phyloP scores from a whole-genome alignment of 345 rosid genomes.

The Populus nigra region DNA sequence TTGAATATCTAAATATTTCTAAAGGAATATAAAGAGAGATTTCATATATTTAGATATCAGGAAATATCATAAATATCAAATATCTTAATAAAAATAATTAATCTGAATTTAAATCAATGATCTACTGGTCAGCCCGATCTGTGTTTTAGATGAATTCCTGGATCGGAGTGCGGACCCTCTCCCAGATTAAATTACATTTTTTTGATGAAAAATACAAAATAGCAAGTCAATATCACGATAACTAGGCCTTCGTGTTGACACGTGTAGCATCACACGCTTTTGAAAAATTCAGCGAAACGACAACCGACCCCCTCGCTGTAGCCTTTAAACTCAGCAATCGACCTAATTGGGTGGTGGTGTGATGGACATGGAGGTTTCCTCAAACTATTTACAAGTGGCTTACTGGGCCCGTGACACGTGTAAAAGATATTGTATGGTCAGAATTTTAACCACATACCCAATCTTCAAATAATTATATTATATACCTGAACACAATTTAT shows the following conservation, averaged over 20 bases:
- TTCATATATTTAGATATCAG: no score
- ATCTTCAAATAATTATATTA: background rate
- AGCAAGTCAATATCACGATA: background rate
- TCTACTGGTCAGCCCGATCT: no score
- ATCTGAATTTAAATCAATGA: no score
- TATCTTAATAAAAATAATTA: no score
- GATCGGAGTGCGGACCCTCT: no score
- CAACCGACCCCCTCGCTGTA: slow-evolving; percentile 21
- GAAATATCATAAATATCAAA: no score
- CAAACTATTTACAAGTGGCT: slow-evolving; percentile 21
- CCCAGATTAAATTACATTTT: background rate
- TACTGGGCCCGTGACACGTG: slow-evolving; percentile 27
- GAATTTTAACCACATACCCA: slow-evolving; percentile 7
- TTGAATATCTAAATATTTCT: no score
- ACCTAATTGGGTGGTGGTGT: slow-evolving; percentile 22
- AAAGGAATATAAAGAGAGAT: no score
- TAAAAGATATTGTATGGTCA: slow-evolving; percentile 4
- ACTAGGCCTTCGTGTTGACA: slow-evolving; percentile 10
- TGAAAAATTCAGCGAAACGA: slow-evolving; percentile 11
- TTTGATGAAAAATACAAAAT: background rate
- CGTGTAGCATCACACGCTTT: slow-evolving; percentile 24
- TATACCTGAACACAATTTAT: background rate
- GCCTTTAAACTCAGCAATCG: background rate
- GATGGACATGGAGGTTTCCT: slow-evolving; percentile 8
- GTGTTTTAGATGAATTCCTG: no score